Evolutionary conservation across 129 eudicot species (phyloP).

Genomic region (Tagetes erecta): DNA sequence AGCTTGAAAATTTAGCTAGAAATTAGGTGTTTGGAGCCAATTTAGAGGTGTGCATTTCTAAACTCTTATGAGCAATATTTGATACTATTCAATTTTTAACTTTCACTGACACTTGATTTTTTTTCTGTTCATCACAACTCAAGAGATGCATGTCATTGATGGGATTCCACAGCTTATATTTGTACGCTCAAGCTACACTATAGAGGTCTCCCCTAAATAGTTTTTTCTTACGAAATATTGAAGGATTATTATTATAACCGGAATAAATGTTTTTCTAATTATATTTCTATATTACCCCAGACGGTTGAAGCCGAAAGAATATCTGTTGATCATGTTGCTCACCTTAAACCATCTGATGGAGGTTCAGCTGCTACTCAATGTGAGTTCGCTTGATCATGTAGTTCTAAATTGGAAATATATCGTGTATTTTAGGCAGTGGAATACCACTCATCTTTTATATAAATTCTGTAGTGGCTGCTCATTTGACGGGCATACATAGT

Average conservation of each 20-base stretch:
- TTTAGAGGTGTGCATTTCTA: not conserved
- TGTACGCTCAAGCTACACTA: conserved; percentile 89
- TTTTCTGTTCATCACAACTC: conserved; percentile 16
- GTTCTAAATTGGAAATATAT: not conserved
- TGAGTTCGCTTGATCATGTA: conserved; percentile 28
- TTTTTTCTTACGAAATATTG: not conserved
- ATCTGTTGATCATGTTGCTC: conserved; percentile 96
- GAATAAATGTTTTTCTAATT: conserved; percentile 10
- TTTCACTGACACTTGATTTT: conserved; percentile 12
- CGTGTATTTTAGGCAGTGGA: not conserved
- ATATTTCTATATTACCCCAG: conserved; percentile 36
- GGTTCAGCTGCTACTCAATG: conserved; percentile 99
- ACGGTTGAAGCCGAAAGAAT: conserved; percentile 98
- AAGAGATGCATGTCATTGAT: conserved; percentile 92
- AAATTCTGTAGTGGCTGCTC: conserved; percentile 86
- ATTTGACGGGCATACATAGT: conserved; percentile 95
- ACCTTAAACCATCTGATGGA: conserved; percentile 97
- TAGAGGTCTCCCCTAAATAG: conserved; percentile 59
- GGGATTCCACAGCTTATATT: conserved; percentile 91
- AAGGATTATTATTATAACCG: not conserved
- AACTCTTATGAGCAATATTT: not conserved
- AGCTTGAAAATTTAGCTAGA: not conserved
- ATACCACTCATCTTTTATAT: conserved; percentile 4
- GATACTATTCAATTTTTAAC: not conserved
- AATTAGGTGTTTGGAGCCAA: conserved; percentile 14